phyloP scores from a whole-genome alignment of 2,329 filamentous ascomycete species.

The Verticillium tricorpus region DNA sequence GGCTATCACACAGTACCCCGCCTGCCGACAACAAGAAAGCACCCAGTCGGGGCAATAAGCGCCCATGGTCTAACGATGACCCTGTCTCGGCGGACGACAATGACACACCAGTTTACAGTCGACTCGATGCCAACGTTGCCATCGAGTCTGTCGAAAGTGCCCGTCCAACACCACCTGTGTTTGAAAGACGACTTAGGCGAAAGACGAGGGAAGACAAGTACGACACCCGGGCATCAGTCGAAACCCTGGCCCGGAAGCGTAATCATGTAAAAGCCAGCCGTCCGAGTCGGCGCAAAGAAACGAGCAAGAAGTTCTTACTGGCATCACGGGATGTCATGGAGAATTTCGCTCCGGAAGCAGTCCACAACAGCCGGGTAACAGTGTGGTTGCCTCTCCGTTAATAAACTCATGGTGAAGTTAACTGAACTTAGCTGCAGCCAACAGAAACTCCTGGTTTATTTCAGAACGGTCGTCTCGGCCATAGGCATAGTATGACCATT shows the following conservation, averaged over 20 bases:
- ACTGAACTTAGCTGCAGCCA: slow-evolving; percentile 26
- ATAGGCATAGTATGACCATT: slow-evolving; percentile 20
- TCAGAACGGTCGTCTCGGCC: slow-evolving; percentile 30
- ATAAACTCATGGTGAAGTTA: background rate
- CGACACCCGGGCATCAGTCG: slow-evolving; percentile 30
- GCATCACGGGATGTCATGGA: slow-evolving; percentile 45
- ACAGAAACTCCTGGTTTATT: slow-evolving; percentile 37
- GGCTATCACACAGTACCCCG: background rate
- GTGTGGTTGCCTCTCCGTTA: slow-evolving; percentile 15
- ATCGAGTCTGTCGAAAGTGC: background rate
- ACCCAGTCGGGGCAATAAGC: background rate
- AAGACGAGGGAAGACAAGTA: slow-evolving; percentile 56
- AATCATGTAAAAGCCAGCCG: slow-evolving; percentile 14
- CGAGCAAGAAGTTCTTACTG: slow-evolving; percentile 16
- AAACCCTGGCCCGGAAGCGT: background rate
- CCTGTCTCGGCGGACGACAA: background rate
- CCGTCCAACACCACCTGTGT: slow-evolving; percentile 17
- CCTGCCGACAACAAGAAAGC: background rate
- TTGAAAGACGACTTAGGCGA: slow-evolving; percentile 46
- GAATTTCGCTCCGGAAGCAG: slow-evolving; percentile 50
- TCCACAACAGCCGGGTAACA: slow-evolving; percentile 35
- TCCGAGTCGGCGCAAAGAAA: slow-evolving; percentile 19
- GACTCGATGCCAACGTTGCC: background rate
- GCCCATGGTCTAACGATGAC: background rate
- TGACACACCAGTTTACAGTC: background rate